Percentiles rank a stretch among this genome's conserved stretches.
Evolutionary conservation across 176 grass and related monocot species (phyloP).

Genomic region (Melocanna baccifera): DNA sequence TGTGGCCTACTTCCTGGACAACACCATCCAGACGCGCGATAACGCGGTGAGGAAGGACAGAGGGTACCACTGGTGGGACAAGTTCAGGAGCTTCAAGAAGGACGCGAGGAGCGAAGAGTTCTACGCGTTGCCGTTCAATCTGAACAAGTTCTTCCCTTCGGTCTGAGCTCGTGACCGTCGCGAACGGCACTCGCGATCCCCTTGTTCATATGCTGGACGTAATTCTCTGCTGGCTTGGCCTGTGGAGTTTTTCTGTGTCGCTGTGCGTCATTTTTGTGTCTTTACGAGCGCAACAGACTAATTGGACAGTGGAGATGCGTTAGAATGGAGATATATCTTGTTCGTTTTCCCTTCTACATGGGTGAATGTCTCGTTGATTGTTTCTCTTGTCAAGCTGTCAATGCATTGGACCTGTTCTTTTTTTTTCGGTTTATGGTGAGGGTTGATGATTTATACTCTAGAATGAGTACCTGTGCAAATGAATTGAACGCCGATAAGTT

Average conservation of each 20-base stretch:
- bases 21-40: conserved; percentile 49
- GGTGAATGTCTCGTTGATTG: not conserved
- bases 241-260: conserved; percentile 1
- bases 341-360: not conserved
- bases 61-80: conserved; percentile 85
- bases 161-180: conserved; percentile 6
- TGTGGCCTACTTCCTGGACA: conserved; percentile 85
- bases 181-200: not conserved
- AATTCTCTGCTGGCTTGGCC: conserved; percentile 16
- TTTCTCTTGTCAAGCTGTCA: not conserved
- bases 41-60: conserved; percentile 60
- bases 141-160: conserved; percentile 81
- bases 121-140: conserved; percentile 75
- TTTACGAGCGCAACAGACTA: conserved; percentile 4
- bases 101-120: conserved; percentile 81
- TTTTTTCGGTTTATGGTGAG: no score
- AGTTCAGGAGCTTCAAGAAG: conserved; percentile 65
- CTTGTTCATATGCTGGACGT: conserved; percentile 17
- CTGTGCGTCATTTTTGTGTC: conserved; percentile 41
- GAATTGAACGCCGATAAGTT: no score
- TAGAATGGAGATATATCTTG: not conserved
- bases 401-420: not conserved
- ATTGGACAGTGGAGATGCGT: conserved; percentile 2
- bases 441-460: no score
- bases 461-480: no score